A percentile compares a stretch with the other conserved stretches of the same genome.
Conservation (phyloP, 2,329 filamentous ascomycete species). For the Colletotrichum horii region DNA sequence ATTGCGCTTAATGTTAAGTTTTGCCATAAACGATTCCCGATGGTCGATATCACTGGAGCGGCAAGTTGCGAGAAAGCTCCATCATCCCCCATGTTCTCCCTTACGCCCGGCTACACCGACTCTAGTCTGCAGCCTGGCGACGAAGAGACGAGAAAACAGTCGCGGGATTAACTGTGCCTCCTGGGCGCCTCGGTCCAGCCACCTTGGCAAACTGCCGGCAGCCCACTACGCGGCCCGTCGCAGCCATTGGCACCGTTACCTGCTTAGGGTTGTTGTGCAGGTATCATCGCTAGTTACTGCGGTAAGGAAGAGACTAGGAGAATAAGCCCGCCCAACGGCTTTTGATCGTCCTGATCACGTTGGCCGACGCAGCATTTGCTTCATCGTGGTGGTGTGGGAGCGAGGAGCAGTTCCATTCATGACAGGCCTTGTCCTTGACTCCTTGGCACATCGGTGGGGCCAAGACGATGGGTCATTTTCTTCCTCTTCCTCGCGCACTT, state of each 20-base stretch:
- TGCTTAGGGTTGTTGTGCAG: background rate
- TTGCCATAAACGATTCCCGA: background rate
- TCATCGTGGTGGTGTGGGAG: background rate
- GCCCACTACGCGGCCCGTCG: background rate
- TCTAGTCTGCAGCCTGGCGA: background rate
- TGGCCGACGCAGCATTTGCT: background rate
- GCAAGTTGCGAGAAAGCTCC: background rate
- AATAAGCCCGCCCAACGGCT: background rate
- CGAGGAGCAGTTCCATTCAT: background rate
- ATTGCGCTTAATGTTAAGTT: background rate
- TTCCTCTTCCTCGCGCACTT: background rate
- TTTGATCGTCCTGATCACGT: background rate
- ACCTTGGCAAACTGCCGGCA: constrained; percentile 13
- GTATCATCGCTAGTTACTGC: background rate
- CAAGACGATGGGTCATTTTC: background rate
- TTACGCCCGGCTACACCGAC: background rate
- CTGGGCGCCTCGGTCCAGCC: background rate
- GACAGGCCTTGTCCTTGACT: background rate
- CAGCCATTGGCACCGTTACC: background rate
- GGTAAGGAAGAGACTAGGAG: background rate
- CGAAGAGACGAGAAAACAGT: background rate
- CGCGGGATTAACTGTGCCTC: background rate
- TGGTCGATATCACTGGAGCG: background rate
- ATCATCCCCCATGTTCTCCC: background rate
- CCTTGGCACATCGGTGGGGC: background rate